Percentiles rank a stretch among this genome's conserved stretches.
Evolutionary conservation across 176 grass and related monocot genomes (phyloP).

Genomic region (Aegilops sharonensis): DNA sequence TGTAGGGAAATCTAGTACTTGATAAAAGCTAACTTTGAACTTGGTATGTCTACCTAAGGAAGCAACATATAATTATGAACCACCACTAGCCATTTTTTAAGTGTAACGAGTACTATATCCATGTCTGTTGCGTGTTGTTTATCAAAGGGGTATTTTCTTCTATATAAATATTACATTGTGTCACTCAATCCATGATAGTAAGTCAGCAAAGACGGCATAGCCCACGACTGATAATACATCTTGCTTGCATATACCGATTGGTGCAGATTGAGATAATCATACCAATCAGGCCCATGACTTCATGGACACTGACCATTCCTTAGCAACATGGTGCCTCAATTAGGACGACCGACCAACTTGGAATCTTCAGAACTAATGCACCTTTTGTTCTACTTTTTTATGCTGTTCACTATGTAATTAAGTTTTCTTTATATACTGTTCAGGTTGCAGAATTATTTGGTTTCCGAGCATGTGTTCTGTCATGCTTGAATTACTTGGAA

Average conservation of each 20-base stretch:
- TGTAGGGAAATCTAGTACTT: neutral
- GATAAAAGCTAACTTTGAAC: neutral
- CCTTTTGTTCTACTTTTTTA: neutral
- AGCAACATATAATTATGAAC: conserved; percentile 2
- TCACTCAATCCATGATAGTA: conserved; percentile 30
- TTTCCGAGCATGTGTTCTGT: conserved; percentile 67
- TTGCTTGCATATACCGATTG: neutral
- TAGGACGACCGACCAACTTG: neutral
- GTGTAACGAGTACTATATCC: neutral
- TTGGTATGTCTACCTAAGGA: neutral
- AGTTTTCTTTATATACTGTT: neutral
- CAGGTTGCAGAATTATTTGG: conserved; percentile 86
- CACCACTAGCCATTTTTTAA: neutral
- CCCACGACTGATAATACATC: conserved; percentile 31
- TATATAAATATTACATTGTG: conserved; percentile 24
- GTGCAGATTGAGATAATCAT: conserved; percentile 28
- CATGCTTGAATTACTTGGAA: conserved; percentile 90
- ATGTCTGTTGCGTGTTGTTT: conserved; percentile 11
- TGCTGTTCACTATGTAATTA: neutral
- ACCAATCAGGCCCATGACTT: conserved; percentile 29
- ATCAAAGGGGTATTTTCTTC: conserved; percentile 27
- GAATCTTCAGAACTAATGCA: conserved; percentile 6
- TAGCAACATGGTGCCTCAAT: neutral
- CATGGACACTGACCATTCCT: conserved; percentile 22
- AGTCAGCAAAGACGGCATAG: conserved; percentile 18